phyloP scores from a whole-genome alignment of 768 basidiomycete species.

The Naganishia kalamii region DNA sequence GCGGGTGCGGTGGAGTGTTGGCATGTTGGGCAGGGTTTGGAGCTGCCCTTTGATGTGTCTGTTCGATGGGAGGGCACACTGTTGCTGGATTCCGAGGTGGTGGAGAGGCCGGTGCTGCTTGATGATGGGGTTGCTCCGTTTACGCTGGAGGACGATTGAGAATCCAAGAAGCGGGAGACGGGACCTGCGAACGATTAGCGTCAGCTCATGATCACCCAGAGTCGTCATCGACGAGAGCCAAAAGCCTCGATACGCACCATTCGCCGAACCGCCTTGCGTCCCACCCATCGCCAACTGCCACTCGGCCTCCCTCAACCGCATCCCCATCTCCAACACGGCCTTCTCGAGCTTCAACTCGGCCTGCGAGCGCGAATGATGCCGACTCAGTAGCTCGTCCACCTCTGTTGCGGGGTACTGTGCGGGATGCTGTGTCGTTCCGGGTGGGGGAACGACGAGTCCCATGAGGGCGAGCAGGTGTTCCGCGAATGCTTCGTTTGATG shows the following conservation, averaged over 20 bases:
- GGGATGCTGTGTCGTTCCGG: not conserved
- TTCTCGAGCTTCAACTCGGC: conserved; percentile 10
- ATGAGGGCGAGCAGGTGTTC: conserved; percentile 2
- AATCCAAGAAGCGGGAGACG: not conserved
- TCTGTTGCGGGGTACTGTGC: not conserved
- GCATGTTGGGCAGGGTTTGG: conserved; percentile 6
- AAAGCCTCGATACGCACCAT: not conserved
- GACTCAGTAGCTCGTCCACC: not conserved
- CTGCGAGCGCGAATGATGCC: not conserved
- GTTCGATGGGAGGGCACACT: not conserved
- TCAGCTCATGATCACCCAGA: not conserved
- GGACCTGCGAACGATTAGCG: not conserved
- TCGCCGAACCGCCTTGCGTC: not conserved
- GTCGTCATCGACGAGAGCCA: not conserved
- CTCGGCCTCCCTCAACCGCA: not conserved
- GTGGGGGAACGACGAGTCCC: not conserved
- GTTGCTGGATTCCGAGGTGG: not conserved
- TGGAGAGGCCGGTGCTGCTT: not conserved
- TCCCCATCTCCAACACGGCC: not conserved
- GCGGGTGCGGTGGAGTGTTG: not conserved
- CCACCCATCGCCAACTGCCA: not conserved
- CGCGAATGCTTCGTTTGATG: conserved; percentile 10
- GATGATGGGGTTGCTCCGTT: not conserved
- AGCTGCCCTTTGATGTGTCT: not conserved
- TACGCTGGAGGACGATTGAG: not conserved